Base-by-base conservation (phyloP, 2,329 filamentous ascomycete species). In the Lomentospora prolificans region DNA sequence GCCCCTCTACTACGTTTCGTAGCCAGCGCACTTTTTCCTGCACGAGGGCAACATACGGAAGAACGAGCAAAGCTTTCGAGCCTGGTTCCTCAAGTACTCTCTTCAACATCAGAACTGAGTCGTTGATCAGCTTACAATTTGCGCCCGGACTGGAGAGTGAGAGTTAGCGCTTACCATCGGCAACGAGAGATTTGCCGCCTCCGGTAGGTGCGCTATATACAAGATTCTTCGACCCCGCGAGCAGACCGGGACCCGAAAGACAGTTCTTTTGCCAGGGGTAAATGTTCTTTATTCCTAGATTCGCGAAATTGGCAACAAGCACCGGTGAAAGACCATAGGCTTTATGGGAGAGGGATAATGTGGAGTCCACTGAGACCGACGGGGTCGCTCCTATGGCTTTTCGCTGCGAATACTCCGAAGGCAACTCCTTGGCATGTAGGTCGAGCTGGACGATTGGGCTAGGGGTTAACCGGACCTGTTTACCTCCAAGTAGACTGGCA, bases 261-360 rank as follows among this genome's bases (percentile, higher is more conserved):
- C 87, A 91, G 57, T 84, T 82, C 53, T 86, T 86, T 67, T 90
- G 87, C 87, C 87, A 91, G 2, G 85, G 84, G 62, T 90, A 90
- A 58, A 90, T 90, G 60, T 78, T 79, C 41, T 75, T 78, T 56
- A 91, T 86, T n/a, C 87, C 87, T 39, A 87, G 72, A 0, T 72
- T 69, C 51, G 75, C 75, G 63, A 90, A 79, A 63, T 90, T 90
- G 17, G 74, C 68, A 3, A 87, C 79, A 39, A 90, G 70, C 24
- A 73, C 68, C 0, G 69, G 60, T 2, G 85, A 82, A 12, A 91
- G 72, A 7, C 72, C 79, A 70, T 90, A 91, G 39, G 70, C 71
- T 1, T 78, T 72, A 66, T 90, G 81, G 3, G 76, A 75, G 28
- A 91, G 72, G 12, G 77, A 81, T 17, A 90, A 73, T 56, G 78